A percentile compares a stretch with the other conserved stretches of the same genome.
These are phyloP conservation scores for Aspergillus bombycis DNA, from an alignment of 2,329 filamentous ascomycete species.

Conservation along the genomic window DNA sequence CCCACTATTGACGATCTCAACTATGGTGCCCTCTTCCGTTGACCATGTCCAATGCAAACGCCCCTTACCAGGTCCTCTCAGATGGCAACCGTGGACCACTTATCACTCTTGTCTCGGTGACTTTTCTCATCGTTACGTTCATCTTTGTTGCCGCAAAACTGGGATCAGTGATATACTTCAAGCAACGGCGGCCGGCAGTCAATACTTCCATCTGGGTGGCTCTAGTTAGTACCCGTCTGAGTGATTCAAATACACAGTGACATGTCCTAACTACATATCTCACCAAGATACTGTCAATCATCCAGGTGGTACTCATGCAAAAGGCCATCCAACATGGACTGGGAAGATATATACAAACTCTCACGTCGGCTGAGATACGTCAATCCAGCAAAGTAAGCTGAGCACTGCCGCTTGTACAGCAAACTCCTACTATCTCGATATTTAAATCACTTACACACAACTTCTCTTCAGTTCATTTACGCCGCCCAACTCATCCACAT, in stretches of 20 bases:
- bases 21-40: constrained; percentile 2
- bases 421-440: no score
- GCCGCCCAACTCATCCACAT: constrained; percentile 14
- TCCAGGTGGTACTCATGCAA: constrained; percentile 14
- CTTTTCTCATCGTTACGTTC: constrained; percentile 16
- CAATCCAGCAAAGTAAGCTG: constrained; percentile 13
- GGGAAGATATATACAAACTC: constrained; percentile 10
- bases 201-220: constrained; percentile 21
- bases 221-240: constrained; percentile 8
- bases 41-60: constrained; percentile 11
- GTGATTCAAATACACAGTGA: no score
- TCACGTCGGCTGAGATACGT: constrained; percentile 6
- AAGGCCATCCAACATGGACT: constrained; percentile 18
- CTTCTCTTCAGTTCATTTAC: constrained; percentile 17
- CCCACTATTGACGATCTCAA: neutral
- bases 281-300: constrained; percentile 10
- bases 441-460: no score
- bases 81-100: constrained; percentile 15
- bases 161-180: constrained; percentile 20
- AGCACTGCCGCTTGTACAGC: no score
- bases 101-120: constrained; percentile 17
- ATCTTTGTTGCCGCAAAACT: constrained; percentile 19
- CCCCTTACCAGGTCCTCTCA: constrained; percentile 15
- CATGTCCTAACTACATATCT: neutral
- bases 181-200: constrained; percentile 16